phyloP scores from a whole-genome alignment of 306 rosid species.

The Dryas alaskensis region DNA sequence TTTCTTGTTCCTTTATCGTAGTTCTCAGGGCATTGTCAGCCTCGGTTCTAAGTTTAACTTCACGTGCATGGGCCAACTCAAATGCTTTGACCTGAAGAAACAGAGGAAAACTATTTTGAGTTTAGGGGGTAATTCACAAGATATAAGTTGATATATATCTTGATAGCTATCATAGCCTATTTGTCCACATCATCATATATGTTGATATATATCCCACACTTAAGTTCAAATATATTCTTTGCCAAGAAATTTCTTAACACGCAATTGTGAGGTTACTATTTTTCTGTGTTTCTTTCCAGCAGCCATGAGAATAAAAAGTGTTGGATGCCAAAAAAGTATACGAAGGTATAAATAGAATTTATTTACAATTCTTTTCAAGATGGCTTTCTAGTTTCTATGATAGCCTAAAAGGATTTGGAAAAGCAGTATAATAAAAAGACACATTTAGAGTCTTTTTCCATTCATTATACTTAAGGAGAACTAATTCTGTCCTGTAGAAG shows the following conservation, averaged over 20 bases:
- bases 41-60: constrained; percentile 54
- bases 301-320: not conserved
- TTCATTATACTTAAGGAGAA: not conserved
- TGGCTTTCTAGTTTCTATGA: not conserved
- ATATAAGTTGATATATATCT: not conserved
- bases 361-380: not conserved
- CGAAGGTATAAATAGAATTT: not conserved
- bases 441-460: not conserved
- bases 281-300: too few species aligned
- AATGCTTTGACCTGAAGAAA: constrained; percentile 48
- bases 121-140: constrained; percentile 10
- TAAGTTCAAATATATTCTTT: not conserved
- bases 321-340: not conserved
- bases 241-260: constrained; percentile 2
- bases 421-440: not conserved
- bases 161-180: not conserved
- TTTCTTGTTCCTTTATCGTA: constrained; percentile 51
- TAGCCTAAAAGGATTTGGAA: not conserved
- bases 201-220: not conserved
- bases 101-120: constrained; percentile 6
- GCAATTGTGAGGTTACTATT: not conserved
- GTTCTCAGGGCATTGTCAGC: constrained; percentile 51
- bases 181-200: not conserved
- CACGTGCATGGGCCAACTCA: constrained; percentile 47
- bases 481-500: not conserved